Conservation (phyloP, 2,329 filamentous ascomycete genomes). For the Helotiales sp. region DNA sequence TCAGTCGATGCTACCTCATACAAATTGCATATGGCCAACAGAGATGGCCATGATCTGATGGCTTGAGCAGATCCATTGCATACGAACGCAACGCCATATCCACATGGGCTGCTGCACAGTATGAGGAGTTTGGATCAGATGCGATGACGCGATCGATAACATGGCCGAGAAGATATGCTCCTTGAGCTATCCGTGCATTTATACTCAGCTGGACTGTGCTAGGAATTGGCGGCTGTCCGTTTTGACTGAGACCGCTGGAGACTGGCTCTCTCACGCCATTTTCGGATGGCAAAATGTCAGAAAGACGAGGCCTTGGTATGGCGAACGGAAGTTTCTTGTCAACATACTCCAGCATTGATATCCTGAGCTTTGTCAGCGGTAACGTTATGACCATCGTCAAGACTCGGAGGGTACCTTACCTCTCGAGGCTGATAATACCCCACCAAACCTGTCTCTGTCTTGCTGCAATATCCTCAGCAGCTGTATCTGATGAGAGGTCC, state of each 20-base stretch:
- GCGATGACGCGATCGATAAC: conserved; percentile 10
- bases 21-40: conserved; percentile 11
- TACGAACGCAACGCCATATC: conserved; percentile 8
- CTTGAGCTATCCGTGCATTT: conserved; percentile 13
- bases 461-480: neutral
- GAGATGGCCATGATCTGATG: conserved; percentile 2
- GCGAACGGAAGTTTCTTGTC: neutral
- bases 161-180: conserved; percentile 9
- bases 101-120: conserved; percentile 4
- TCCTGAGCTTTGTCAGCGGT: neutral
- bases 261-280: neutral
- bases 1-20: neutral
- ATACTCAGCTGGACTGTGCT: conserved; percentile 4
- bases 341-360: neutral
- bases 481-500: neutral
- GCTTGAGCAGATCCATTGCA: conserved; percentile 13
- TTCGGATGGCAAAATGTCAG: conserved; percentile 6
- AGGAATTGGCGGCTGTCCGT: neutral
- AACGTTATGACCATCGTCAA: neutral
- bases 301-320: conserved; percentile 11
- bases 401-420: conserved; percentile 7
- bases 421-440: conserved; percentile 28
- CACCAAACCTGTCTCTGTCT: conserved; percentile 30
- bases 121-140: neutral
- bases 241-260: neutral